A percentile compares a stretch with the other conserved stretches of the same genome.
These are phyloP conservation scores for Thamnidium elegans DNA, from an alignment of 192 early-diverging fungal genomes.

Conservation along the genomic window DNA sequence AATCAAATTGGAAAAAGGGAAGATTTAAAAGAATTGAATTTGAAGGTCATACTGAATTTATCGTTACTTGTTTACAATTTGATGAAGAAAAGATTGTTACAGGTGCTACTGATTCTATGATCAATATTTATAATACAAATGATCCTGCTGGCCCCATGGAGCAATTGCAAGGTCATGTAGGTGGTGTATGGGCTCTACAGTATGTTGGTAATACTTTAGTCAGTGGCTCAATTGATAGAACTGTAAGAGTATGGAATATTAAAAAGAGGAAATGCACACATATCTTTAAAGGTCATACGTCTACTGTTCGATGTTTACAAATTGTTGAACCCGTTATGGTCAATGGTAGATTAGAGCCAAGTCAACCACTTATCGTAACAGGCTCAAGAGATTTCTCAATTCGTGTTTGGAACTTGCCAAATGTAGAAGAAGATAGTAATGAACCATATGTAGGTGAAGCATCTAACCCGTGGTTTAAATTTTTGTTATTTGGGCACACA, in stretches of 20 bases:
- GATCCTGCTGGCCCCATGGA: background rate
- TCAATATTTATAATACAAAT: conserved; percentile 87
- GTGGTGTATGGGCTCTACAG: conserved; percentile 97
- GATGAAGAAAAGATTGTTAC: conserved; percentile 95
- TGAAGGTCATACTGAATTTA: conserved; percentile 64
- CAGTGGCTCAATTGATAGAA: conserved; percentile 91
- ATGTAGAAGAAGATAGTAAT: conserved; percentile 3
- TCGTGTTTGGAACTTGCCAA: conserved; percentile 90
- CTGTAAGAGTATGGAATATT: conserved; percentile 97
- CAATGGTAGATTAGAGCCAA: conserved; percentile 56
- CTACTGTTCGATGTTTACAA: conserved; percentile 91
- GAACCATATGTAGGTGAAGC: conserved; percentile 27
- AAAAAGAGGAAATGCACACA: conserved; percentile 87
- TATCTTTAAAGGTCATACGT: conserved; percentile 90
- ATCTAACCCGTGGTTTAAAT: conserved; percentile 77
- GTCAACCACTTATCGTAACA: conserved; percentile 85
- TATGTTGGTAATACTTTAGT: conserved; percentile 88
- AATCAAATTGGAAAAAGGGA: conserved; percentile 83
- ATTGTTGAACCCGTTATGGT: conserved; percentile 76
- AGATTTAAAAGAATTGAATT: conserved; percentile 75
- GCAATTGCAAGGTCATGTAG: conserved; percentile 78
- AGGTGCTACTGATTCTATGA: conserved; percentile 89
- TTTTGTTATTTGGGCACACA: conserved; percentile 78
- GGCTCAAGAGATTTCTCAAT: conserved; percentile 92
- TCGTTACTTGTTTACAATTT: conserved; percentile 94